Evolutionary conservation across 2,329 filamentous ascomycete species (phyloP).

Genomic region (Anisogramma anomala): DNA sequence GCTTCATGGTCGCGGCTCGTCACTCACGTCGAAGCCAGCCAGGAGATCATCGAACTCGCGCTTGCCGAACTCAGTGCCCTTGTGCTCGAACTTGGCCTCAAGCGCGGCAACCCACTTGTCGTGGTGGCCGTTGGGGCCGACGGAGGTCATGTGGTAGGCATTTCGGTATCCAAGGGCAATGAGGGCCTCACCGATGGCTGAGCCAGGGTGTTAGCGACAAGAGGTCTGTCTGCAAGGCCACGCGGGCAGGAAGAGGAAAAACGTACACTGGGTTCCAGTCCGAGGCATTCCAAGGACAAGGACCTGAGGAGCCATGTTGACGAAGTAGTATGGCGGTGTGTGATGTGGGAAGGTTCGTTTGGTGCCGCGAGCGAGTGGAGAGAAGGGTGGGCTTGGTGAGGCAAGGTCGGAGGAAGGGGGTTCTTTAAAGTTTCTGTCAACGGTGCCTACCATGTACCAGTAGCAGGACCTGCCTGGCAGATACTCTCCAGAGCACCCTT

Average conservation of each 20-base stretch:
- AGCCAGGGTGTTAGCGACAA: neutral
- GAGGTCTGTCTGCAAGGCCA: neutral
- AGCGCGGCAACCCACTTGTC: neutral
- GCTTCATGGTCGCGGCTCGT: neutral
- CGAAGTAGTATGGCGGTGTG: neutral
- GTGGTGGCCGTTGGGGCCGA: neutral
- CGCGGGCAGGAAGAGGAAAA: neutral
- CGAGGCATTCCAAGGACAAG: neutral
- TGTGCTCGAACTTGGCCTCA: neutral
- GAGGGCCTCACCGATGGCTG: neutral
- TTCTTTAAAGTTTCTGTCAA: too few species aligned
- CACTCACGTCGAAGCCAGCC: neutral
- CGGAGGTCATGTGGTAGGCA: neutral
- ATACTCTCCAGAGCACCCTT: too few species aligned
- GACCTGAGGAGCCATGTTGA: neutral
- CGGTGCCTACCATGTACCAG: too few species aligned
- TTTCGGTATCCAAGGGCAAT: neutral
- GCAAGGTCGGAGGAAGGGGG: too few species aligned
- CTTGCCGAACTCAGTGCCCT: neutral
- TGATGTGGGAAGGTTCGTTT: neutral
- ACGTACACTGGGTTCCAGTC: neutral
- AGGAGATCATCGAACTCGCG: neutral
- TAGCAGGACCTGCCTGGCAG: too few species aligned
- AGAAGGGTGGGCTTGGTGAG: too few species aligned
- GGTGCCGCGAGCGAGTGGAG: too few species aligned